A percentile compares a stretch with the other conserved stretches of the same genome.
phyloP scores from a whole-genome alignment of 2,329 filamentous ascomycete species.

The Botrytis porri region DNA sequence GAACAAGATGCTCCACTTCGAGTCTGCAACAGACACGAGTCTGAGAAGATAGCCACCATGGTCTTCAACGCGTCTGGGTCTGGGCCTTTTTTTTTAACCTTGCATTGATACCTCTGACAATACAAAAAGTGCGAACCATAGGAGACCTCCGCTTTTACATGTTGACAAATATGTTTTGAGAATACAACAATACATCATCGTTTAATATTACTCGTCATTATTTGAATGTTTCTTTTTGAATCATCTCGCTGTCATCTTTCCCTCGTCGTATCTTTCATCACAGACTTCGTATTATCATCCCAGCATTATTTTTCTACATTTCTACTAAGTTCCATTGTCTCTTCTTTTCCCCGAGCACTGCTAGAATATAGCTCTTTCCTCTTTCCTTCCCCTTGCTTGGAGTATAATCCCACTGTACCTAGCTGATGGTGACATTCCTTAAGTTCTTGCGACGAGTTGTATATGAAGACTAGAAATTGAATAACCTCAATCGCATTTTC shows the following conservation, averaged over 20 bases:
- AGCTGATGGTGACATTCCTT: not conserved
- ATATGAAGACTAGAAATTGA: not conserved
- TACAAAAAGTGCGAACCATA: not conserved
- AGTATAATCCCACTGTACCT: not conserved
- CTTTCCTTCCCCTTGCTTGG: not conserved
- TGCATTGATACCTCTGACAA: not conserved
- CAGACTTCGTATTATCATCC: not conserved
- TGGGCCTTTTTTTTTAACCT: not conserved
- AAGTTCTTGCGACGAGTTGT: not conserved
- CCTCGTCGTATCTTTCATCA: not conserved
- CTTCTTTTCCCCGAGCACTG: accelerated
- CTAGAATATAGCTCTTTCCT: not conserved
- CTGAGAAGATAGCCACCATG: not conserved
- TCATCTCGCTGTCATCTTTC: not conserved
- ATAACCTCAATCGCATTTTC: accelerated
- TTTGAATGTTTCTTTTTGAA: not conserved
- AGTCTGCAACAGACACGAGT: not conserved
- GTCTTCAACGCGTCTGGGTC: not conserved
- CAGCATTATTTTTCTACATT: not conserved
- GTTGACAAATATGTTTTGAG: not conserved
- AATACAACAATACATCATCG: not conserved
- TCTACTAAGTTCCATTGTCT: not conserved
- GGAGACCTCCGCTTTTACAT: not conserved
- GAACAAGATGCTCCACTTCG: not conserved
- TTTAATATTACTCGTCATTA: not conserved